These are phyloP conservation scores for Zygosaccharomyces kombuchaensis DNA, from an alignment of 805 yeast genomes.

Conservation along the genomic window DNA sequence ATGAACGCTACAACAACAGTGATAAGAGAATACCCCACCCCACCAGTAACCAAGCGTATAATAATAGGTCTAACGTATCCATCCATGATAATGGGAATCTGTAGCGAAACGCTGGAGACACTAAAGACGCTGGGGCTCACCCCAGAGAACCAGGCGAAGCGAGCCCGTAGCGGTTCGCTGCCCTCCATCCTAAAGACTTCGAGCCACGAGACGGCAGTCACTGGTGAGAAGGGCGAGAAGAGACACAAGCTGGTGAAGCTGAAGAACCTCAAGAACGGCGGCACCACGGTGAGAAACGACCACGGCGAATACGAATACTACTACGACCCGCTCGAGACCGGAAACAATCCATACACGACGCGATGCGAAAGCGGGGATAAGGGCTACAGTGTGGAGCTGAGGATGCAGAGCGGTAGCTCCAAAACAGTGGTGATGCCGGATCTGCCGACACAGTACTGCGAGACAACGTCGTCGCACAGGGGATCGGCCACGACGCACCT, in stretches of 20 bases:
- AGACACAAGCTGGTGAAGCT: slow-evolving; percentile 13
- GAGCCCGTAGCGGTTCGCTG: not conserved
- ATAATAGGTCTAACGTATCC: no score
- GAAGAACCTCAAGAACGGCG: slow-evolving; percentile 17
- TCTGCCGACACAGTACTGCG: slow-evolving; percentile 9
- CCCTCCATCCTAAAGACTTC: not conserved
- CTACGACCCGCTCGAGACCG: slow-evolving; percentile 16
- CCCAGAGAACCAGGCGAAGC: slow-evolving; percentile 1
- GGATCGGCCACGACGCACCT: slow-evolving; percentile 8
- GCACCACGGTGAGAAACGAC: slow-evolving; percentile 22
- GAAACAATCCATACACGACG: slow-evolving; percentile 16
- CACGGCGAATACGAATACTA: slow-evolving; percentile 15
- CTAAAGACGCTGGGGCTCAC: slow-evolving; percentile 1
- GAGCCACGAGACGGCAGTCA: not conserved
- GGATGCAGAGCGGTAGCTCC: slow-evolving; percentile 9
- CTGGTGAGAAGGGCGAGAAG: not conserved
- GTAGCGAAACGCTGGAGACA: slow-evolving; percentile 1
- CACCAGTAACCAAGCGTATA: no score
- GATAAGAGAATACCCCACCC: no score
- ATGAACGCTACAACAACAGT: not conserved
- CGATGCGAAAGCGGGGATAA: slow-evolving; percentile 8
- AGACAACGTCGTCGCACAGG: slow-evolving; percentile 5
- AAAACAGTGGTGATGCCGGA: slow-evolving; percentile 17
- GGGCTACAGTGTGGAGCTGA: slow-evolving; percentile 16
- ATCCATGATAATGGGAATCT: slow-evolving; percentile 4